Base-by-base conservation (phyloP, 176 grass and related monocot genomes). In the Oryza meridionalis region DNA sequence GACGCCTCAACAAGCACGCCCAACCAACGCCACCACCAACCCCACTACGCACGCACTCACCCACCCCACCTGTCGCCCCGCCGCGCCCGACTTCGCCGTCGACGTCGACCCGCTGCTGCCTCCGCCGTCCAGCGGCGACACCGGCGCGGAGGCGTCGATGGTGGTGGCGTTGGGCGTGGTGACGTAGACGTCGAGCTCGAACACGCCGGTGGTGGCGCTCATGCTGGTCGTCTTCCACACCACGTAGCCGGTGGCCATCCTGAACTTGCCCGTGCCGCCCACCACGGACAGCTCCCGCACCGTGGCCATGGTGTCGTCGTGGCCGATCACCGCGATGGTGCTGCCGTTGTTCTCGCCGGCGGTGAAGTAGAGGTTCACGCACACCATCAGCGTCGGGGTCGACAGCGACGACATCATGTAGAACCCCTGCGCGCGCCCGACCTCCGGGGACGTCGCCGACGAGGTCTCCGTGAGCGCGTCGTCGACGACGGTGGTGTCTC, bases 211-310 rank as follows among this genome's bases (percentile, higher is more conserved):
- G 72, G 79, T 65, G 21, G 75, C 43, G 37, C 17, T 78, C 14
- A 75, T 16, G 51, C 15, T 58, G 47, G 5, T 0, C 26, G 80
- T 86, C 88, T 84, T 90, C 80, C 80, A 65, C 16, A 90, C 74
- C 14, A 84, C 87, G 84, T 92, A 90, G 0, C 87, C 91, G 12
- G 46, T 71, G 11, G 87, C 87, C 66, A 83, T 76, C 72, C 87
- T 42, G 84, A 90, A 92, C 22, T 46, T 49, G 0, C 91, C 91
- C 4, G 84, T 89, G 46, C 91, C 91, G 12, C 91, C 91, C 19
- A 90, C 87, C 12, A 92, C 72, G 25, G 80, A 0, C 50, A 89
- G 87, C 91, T 92, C 91, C 35, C 87, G 29, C 47, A 74, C 81
- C 29, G 64, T 21, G 35, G 25, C 40, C 16, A 2, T 16, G 15